These are phyloP conservation scores for Cornus controversa DNA, from an alignment of 148 eudicot genomes.

Conservation along the genomic window DNA sequence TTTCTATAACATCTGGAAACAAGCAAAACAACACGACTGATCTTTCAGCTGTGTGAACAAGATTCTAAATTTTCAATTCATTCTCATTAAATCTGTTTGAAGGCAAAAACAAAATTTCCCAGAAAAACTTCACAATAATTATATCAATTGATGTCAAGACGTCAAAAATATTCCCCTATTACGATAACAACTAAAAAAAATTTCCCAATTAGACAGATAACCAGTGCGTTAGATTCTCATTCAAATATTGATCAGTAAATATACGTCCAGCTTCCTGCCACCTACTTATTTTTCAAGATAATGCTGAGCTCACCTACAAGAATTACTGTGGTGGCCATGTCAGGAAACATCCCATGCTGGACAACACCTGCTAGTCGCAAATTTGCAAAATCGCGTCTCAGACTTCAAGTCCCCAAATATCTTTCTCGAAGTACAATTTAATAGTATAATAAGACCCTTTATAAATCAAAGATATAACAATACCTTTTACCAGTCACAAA, in stretches of 20 bases:
- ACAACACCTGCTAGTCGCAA: slow-evolving; percentile 76
- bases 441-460: slow-evolving; percentile 32
- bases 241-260: not conserved
- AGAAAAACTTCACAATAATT: too few relatives aligned
- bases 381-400: slow-evolving; percentile 66
- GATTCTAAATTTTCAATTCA: too few relatives aligned
- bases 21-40: too few relatives aligned
- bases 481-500: slow-evolving; percentile 79
- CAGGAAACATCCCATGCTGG: slow-evolving; percentile 86
- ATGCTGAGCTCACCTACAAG: slow-evolving; percentile 74
- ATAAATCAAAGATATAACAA: not conserved
- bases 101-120: too few relatives aligned
- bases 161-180: not conserved
- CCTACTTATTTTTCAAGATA: slow-evolving; percentile 47
- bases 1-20: too few relatives aligned
- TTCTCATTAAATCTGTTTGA: too few relatives aligned
- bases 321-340: slow-evolving; percentile 80
- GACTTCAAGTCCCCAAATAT: slow-evolving; percentile 63
- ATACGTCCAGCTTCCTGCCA: slow-evolving; percentile 8
- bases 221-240: not conserved
- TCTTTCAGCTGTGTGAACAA: too few relatives aligned
- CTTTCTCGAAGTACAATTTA: slow-evolving; percentile 71
- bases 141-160: too few relatives aligned
- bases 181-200: slow-evolving; percentile 6
- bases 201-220: not conserved